Conservation (phyloP, 2,329 filamentous ascomycete genomes). For the Septoria petroselini region DNA sequence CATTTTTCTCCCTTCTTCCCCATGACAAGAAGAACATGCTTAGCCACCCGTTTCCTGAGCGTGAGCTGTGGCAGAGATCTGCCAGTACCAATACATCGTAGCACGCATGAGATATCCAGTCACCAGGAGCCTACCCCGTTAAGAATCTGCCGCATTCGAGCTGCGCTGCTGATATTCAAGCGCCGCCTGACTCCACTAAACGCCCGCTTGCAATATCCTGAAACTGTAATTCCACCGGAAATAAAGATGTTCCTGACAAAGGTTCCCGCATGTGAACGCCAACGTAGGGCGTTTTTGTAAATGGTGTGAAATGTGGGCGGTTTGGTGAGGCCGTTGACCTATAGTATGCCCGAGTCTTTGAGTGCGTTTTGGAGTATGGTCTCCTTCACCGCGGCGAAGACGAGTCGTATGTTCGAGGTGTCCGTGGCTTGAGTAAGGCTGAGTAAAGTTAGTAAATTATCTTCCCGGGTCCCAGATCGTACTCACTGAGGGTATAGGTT, state of each 20-base stretch:
- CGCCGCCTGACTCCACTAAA: slow-evolving; percentile 21
- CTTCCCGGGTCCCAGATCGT: background rate
- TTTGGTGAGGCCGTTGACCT: slow-evolving; percentile 14
- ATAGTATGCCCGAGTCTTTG: slow-evolving; percentile 93
- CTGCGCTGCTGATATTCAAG: slow-evolving; percentile 18
- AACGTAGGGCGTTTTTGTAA: slow-evolving; percentile 14
- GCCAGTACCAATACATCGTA: slow-evolving; percentile 8
- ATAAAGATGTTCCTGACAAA: slow-evolving; percentile 11
- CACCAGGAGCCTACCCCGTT: background rate
- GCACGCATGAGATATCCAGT: background rate
- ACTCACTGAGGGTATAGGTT: slow-evolving; percentile 97
- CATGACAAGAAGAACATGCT: slow-evolving; percentile 13
- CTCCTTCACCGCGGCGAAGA: slow-evolving; percentile 97
- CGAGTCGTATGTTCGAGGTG: slow-evolving; percentile 94
- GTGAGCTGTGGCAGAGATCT: slow-evolving; percentile 2
- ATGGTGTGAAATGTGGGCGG: slow-evolving; percentile 18
- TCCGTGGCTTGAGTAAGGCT: slow-evolving; percentile 98
- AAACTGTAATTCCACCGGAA: slow-evolving; percentile 17
- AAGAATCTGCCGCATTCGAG: slow-evolving; percentile 25
- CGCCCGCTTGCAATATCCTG: slow-evolving; percentile 25
- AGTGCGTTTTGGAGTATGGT: slow-evolving; percentile 97
- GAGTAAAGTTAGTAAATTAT: slow-evolving; percentile 19
- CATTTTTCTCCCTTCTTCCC: slow-evolving; percentile 23
- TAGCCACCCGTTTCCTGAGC: background rate
- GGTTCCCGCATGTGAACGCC: slow-evolving; percentile 12